Conservation (phyloP, 169 alveolate species). For the Cryptosporidium meleagridis region DNA sequence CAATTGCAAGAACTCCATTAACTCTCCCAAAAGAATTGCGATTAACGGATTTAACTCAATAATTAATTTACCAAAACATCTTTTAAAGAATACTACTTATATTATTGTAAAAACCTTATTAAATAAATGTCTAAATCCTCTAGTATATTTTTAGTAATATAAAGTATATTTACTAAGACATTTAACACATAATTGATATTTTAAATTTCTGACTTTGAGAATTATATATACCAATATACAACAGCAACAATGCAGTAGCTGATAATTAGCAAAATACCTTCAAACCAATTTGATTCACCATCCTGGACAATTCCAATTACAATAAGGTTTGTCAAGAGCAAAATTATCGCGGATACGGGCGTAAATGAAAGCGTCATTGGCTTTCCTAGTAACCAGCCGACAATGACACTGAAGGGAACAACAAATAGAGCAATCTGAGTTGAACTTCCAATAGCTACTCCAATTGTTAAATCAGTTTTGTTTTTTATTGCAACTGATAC, state of each 20-base stretch:
- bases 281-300: conserved; percentile 89
- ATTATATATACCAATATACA: conserved; percentile 77
- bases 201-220: conserved; percentile 14
- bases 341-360: conserved; percentile 82
- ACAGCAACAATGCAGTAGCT: conserved; percentile 86
- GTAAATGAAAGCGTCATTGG: conserved; percentile 87
- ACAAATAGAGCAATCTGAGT: conserved; percentile 85
- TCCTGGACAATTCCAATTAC: conserved; percentile 86
- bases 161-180: background rate
- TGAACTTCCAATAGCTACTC: conserved; percentile 91
- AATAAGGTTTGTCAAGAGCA: conserved; percentile 82
- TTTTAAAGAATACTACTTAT: background rate
- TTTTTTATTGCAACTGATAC: conserved; percentile 87
- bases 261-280: conserved; percentile 85
- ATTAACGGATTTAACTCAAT: background rate
- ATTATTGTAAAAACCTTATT: background rate
- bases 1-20: background rate
- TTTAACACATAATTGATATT: conserved; percentile 8
- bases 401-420: conserved; percentile 88
- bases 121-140: conserved; percentile 9
- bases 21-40: background rate
- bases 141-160: background rate
- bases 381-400: conserved; percentile 87
- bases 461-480: conserved; percentile 88
- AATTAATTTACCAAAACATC: background rate